Conservation (phyloP, 1,284 basidiomycete genomes). For the Gymnopus androsaceus region DNA sequence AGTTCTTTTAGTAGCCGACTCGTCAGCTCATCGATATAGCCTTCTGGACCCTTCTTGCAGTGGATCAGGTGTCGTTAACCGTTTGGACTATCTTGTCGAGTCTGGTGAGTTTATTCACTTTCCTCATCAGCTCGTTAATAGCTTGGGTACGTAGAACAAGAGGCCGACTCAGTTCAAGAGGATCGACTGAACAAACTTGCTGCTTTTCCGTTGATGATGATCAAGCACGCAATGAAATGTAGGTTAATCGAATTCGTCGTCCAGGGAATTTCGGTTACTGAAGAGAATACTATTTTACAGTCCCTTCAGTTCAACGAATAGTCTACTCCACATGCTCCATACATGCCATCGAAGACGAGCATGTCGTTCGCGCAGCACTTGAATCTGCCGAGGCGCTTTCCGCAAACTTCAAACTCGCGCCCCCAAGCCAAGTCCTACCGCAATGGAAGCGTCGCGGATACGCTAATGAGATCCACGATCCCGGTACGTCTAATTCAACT, state of each 20-base stretch:
- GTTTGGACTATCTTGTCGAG: slow-evolving; percentile 82
- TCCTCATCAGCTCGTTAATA: slow-evolving; percentile 7
- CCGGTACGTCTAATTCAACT: slow-evolving; percentile 35
- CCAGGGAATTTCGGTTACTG: slow-evolving; percentile 15
- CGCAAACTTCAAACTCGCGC: slow-evolving; percentile 69
- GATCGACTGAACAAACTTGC: slow-evolving; percentile 82
- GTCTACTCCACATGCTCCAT: slow-evolving; percentile 98
- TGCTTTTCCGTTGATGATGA: slow-evolving; percentile 89
- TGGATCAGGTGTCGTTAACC: slow-evolving; percentile 89
- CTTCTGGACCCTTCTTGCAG: slow-evolving; percentile 93
- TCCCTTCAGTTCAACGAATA: slow-evolving; percentile 72
- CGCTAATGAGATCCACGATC: slow-evolving; percentile 55
- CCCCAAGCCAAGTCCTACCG: slow-evolving; percentile 66
- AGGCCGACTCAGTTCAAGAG: slow-evolving; percentile 47
- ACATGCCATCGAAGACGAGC: slow-evolving; percentile 90
- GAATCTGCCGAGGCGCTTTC: slow-evolving; percentile 64
- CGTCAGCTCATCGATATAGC: slow-evolving; percentile 37
- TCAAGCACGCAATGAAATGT: slow-evolving; percentile 96
- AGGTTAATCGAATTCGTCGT: slow-evolving; percentile 8
- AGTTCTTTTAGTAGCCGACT: not conserved
- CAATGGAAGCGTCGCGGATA: slow-evolving; percentile 80
- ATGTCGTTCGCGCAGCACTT: slow-evolving; percentile 65
- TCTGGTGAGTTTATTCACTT: slow-evolving; percentile 43
- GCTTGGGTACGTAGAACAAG: slow-evolving; percentile 35
- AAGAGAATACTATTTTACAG: no score